These are phyloP conservation scores for Schizophyllum amplum DNA, from an alignment of 1,284 basidiomycete species.

Conservation along the genomic window DNA sequence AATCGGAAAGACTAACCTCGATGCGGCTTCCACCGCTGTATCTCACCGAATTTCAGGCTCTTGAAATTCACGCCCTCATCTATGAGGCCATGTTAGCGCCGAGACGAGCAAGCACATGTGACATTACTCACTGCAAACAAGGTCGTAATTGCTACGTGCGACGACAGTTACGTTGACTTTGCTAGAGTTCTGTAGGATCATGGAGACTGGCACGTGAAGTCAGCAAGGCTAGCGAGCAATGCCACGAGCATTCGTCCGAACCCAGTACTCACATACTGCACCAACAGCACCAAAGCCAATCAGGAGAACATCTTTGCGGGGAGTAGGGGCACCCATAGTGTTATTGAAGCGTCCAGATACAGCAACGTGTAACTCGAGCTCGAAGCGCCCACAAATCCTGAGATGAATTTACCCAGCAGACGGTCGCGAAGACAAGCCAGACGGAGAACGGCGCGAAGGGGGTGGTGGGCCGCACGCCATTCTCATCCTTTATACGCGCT, in stretches of 20 bases:
- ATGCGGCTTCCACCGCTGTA: slow-evolving; percentile 13
- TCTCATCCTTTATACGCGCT: not conserved
- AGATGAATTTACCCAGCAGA: no score
- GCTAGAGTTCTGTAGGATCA: slow-evolving; percentile 10
- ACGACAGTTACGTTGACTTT: slow-evolving; percentile 13
- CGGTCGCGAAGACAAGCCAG: no score
- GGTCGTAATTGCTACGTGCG: slow-evolving; percentile 15
- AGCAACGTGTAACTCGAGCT: no score
- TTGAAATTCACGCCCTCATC: slow-evolving; percentile 13
- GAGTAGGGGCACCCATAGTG: not conserved
- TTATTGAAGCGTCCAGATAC: not conserved
- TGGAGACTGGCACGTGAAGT: not conserved
- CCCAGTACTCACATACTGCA: slow-evolving; percentile 10
- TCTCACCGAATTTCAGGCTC: slow-evolving; percentile 10
- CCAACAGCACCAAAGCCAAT: slow-evolving; percentile 16
- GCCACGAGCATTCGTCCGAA: no score
- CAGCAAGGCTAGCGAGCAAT: not conserved
- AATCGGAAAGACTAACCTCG: slow-evolving; percentile 5
- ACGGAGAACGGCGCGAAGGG: no score
- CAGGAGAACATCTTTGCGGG: slow-evolving; percentile 12
- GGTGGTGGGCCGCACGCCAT: no score
- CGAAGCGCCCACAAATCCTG: not conserved
- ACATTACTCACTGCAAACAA: slow-evolving; percentile 8
- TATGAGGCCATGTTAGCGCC: not conserved
- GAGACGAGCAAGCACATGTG: not conserved